These are phyloP conservation scores for Inonotus obliquus DNA, from an alignment of 1,284 basidiomycete species.

Conservation along the genomic window DNA sequence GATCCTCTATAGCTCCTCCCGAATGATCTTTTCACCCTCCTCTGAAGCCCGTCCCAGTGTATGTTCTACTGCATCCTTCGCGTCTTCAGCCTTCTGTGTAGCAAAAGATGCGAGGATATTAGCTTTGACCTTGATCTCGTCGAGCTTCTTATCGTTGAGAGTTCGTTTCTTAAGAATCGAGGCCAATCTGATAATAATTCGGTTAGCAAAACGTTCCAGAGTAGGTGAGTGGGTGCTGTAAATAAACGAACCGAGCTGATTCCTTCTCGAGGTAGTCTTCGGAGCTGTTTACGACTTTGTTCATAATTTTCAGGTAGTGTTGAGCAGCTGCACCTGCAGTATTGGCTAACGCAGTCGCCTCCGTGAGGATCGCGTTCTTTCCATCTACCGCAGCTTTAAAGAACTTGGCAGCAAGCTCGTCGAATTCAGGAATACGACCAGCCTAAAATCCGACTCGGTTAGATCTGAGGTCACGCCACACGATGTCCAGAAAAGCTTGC, in stretches of 20 bases:
- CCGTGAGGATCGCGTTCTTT: conserved; percentile 57
- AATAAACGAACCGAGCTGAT: conserved; percentile 72
- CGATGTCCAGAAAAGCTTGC: conserved; percentile 34
- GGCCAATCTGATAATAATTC: conserved; percentile 42
- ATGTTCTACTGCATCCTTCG: conserved; percentile 15
- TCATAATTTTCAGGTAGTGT: conserved; percentile 90
- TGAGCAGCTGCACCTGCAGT: conserved; percentile 51
- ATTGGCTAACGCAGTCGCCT: conserved; percentile 48
- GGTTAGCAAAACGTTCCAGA: background rate
- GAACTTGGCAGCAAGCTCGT: conserved; percentile 77
- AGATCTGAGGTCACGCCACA: background rate
- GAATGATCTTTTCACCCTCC: conserved; percentile 29
- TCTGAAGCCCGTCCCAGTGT: conserved; percentile 16
- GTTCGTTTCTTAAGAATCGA: conserved; percentile 72
- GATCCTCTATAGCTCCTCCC: conserved; percentile 36
- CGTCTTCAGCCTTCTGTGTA: conserved; percentile 39
- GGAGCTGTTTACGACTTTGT: conserved; percentile 73
- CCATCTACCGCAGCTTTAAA: conserved; percentile 55
- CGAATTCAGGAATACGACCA: conserved; percentile 76
- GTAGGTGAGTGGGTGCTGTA: background rate
- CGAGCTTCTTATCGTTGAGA: conserved; percentile 75
- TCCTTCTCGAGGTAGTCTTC: conserved; percentile 87
- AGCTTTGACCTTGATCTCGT: conserved; percentile 90
- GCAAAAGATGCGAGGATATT: conserved; percentile 83
- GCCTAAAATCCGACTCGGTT: conserved; percentile 47